Percentiles rank a stretch among this genome's conserved stretches.
Evolutionary conservation across 768 basidiomycete species (phyloP).

Genomic region (Pleurotus pulmonarius): DNA sequence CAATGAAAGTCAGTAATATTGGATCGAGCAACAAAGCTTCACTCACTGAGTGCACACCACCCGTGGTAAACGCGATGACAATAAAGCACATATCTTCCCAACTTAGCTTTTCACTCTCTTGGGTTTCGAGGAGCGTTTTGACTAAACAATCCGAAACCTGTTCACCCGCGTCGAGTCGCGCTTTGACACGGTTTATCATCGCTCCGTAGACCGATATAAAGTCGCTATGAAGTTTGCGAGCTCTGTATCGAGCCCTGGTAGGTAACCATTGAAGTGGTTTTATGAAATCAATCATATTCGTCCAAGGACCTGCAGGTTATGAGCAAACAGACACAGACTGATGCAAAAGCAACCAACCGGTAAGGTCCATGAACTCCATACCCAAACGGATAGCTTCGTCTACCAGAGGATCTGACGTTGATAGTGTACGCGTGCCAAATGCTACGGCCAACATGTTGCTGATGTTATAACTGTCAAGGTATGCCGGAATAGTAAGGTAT

Average conservation of each 20-base stretch:
- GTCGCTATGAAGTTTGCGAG: slow-evolving; percentile 14
- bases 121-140: slow-evolving; percentile 22
- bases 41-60: slow-evolving; percentile 27
- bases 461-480: not conserved
- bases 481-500: not conserved
- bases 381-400: slow-evolving; percentile 11
- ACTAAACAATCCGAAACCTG: slow-evolving; percentile 28
- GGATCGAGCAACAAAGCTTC: too few relatives aligned
- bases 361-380: slow-evolving; percentile 18
- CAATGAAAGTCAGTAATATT: not conserved
- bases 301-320: slow-evolving; percentile 12
- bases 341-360: not conserved
- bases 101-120: slow-evolving; percentile 23
- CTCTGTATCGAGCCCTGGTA: slow-evolving; percentile 12
- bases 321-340: not conserved
- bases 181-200: slow-evolving; percentile 22
- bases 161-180: slow-evolving; percentile 23
- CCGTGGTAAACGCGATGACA: slow-evolving; percentile 23
- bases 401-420: slow-evolving; percentile 12
- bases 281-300: slow-evolving; percentile 20
- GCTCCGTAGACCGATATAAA: slow-evolving; percentile 25
- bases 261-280: slow-evolving; percentile 14
- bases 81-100: slow-evolving; percentile 27
- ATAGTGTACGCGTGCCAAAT: slow-evolving; percentile 17
- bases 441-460: slow-evolving; percentile 18